Conservation (phyloP, 169 alveolate species). For the Cryptosporidium meleagridis region DNA sequence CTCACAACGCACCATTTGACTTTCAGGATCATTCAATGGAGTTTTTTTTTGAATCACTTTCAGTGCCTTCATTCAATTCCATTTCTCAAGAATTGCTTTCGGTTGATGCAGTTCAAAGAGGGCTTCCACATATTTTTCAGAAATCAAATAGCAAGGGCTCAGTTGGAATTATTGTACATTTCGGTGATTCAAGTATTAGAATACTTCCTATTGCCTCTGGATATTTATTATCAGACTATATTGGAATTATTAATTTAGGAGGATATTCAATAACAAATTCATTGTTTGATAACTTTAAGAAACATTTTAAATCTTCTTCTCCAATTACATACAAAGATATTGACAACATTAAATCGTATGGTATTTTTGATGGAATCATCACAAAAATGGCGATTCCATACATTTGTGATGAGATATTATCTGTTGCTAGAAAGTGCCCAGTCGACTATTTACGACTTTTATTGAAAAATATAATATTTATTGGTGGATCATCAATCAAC, state of each 20-base stretch:
- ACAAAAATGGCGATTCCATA: slow-evolving; percentile 35
- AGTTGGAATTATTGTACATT: slow-evolving; percentile 40
- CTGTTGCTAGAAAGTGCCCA: slow-evolving; percentile 59
- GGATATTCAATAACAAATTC: slow-evolving; percentile 41
- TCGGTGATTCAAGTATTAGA: slow-evolving; percentile 61
- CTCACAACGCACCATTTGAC: slow-evolving; percentile 73
- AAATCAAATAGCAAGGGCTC: slow-evolving; percentile 24
- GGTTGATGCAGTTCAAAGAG: slow-evolving; percentile 37
- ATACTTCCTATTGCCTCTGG: slow-evolving; percentile 73
- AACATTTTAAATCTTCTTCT: background rate
- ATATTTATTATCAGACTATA: slow-evolving; percentile 44
- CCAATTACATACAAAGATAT: slow-evolving; percentile 16
- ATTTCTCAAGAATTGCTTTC: slow-evolving; percentile 62
- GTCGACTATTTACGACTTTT: slow-evolving; percentile 45
- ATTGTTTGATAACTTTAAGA: slow-evolving; percentile 2
- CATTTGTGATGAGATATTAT: slow-evolving; percentile 27
- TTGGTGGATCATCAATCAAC: slow-evolving; percentile 63
- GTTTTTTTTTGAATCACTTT: slow-evolving; percentile 58
- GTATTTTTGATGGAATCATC: slow-evolving; percentile 45
- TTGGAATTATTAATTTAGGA: slow-evolving; percentile 43
- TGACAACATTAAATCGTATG: slow-evolving; percentile 11
- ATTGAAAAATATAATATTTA: slow-evolving; percentile 37
- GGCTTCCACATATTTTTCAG: slow-evolving; percentile 40
- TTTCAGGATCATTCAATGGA: slow-evolving; percentile 72
- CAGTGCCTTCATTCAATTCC: slow-evolving; percentile 43